Evolutionary conservation across 306 rosid species (phyloP).

Genomic region (Medicago lupulina): DNA sequence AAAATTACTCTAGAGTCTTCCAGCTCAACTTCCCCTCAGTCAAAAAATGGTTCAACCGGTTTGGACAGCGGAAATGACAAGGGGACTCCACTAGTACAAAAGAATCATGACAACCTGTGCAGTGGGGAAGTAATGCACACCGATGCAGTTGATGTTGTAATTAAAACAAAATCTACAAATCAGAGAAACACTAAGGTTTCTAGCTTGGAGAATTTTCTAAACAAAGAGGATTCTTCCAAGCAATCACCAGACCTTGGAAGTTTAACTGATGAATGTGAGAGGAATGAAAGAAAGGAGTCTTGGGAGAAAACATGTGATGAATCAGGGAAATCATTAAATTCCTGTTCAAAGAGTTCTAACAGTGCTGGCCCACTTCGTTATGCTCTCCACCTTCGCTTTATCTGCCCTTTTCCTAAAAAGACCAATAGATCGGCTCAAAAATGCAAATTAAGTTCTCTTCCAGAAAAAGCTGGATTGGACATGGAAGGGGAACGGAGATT

Average conservation of each 20-base stretch:
- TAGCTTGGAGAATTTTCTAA: slow-evolving; percentile 50
- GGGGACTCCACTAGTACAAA: slow-evolving; percentile 38
- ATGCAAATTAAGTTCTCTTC: slow-evolving; percentile 56
- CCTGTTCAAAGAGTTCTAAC: slow-evolving; percentile 56
- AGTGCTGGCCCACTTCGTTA: slow-evolving; percentile 80
- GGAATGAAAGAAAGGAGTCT: slow-evolving; percentile 55
- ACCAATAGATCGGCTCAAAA: slow-evolving; percentile 58
- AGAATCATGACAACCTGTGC: slow-evolving; percentile 26
- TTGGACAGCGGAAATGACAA: slow-evolving; percentile 41
- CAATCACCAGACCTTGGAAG: slow-evolving; percentile 41
- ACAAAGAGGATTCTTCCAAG: slow-evolving; percentile 50
- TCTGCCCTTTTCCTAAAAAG: slow-evolving; percentile 75
- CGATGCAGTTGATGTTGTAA: slow-evolving; percentile 45
- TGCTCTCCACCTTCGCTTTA: slow-evolving; percentile 94
- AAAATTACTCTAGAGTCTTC: slow-evolving; percentile 76
- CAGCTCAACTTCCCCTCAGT: slow-evolving; percentile 45
- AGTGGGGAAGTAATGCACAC: slow-evolving; percentile 48
- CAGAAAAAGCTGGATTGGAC: slow-evolving; percentile 58
- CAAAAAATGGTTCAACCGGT: slow-evolving; percentile 54
- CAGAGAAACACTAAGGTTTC: slow-evolving; percentile 49
- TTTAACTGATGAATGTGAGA: slow-evolving; percentile 37
- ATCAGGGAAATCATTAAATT: slow-evolving; percentile 54
- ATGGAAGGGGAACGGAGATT: slow-evolving; percentile 73
- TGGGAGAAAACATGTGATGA: slow-evolving; percentile 61
- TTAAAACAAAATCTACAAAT: slow-evolving; percentile 42